A percentile compares a stretch with the other conserved stretches of the same genome.
Evolutionary conservation across 2,329 filamentous ascomycete species (phyloP).

Genomic region (Ascochyta lentis): DNA sequence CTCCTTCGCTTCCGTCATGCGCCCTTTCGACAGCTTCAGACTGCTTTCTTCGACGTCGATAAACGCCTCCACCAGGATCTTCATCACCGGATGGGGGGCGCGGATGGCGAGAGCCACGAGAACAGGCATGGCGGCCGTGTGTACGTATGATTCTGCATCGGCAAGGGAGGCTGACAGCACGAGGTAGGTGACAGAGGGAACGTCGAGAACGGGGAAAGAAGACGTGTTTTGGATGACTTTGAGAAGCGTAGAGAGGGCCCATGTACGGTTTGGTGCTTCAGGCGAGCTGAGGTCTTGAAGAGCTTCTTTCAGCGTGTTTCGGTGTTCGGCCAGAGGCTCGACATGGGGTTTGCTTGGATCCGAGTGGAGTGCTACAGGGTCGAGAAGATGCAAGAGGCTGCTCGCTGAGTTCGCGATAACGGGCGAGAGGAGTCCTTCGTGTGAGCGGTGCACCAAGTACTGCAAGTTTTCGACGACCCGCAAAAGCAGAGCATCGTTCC

Average conservation of each 20-base stretch:
- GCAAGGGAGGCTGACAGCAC: conserved; percentile 69
- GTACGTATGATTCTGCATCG: conserved; percentile 75
- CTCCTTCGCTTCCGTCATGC: conserved; percentile 30
- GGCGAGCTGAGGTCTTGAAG: conserved; percentile 41
- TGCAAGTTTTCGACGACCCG: conserved; percentile 26
- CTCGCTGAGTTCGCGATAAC: conserved; percentile 36
- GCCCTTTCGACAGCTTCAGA: conserved; percentile 23
- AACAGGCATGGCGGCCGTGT: conserved; percentile 70
- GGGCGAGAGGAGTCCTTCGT: conserved; percentile 18
- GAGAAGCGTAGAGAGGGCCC: conserved; percentile 42
- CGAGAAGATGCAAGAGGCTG: conserved; percentile 59
- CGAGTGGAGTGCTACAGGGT: conserved; percentile 58
- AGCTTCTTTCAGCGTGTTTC: conserved; percentile 30
- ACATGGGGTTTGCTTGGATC: neutral
- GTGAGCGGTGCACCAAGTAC: conserved; percentile 28
- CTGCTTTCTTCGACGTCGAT: conserved; percentile 64
- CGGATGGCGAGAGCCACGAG: conserved; percentile 67
- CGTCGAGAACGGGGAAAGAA: conserved; percentile 66
- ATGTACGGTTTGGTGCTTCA: conserved; percentile 47
- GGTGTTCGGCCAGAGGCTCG: conserved; percentile 58
- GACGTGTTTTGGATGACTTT: conserved; percentile 59
- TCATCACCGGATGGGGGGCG: conserved; percentile 67
- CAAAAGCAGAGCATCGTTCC: conserved; percentile 23
- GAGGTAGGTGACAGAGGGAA: conserved; percentile 69
- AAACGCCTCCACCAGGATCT: conserved; percentile 71